A percentile compares a stretch with the other conserved stretches of the same genome.
Evolutionary conservation across 495 filamentous ascomycete species (phyloP).

Genomic region (Penicillium paxilli): DNA sequence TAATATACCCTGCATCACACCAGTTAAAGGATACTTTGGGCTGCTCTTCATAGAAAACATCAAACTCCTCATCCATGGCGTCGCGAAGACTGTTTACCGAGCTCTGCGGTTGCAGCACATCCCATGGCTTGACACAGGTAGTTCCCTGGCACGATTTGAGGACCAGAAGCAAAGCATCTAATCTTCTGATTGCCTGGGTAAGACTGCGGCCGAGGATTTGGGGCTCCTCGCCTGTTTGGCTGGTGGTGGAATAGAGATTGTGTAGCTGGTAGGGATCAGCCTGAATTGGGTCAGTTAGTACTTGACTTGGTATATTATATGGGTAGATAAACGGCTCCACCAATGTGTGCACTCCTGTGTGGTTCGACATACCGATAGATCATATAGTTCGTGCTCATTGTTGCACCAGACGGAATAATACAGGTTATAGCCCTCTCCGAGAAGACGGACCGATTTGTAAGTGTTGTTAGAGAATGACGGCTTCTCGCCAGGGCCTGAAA

Average conservation of each 20-base stretch:
- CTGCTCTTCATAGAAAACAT: constrained; percentile 57
- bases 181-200: constrained; percentile 43
- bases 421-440: constrained; percentile 54
- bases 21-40: constrained; percentile 52
- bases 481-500: constrained; percentile 22
- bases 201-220: constrained; percentile 47
- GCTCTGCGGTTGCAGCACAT: constrained; percentile 54
- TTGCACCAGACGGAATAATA: constrained; percentile 70
- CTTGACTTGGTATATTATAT: not conserved
- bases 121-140: constrained; percentile 61
- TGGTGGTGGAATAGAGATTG: constrained; percentile 51
- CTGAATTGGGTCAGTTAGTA: constrained; percentile 22
- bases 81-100: constrained; percentile 35
- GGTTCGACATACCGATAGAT: constrained; percentile 59
- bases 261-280: constrained; percentile 60
- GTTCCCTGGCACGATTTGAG: constrained; percentile 62
- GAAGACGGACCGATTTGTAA: constrained; percentile 62
- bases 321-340: constrained; percentile 5
- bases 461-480: constrained; percentile 52
- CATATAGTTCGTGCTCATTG: constrained; percentile 65
- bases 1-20: constrained; percentile 61
- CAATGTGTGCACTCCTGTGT: too few species aligned
- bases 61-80: constrained; percentile 49
- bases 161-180: constrained; percentile 63
- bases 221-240: constrained; percentile 7